These are phyloP conservation scores for Globisporangium cylindrosporum DNA, from an alignment of 352 stramenopile species.

Conservation along the genomic window DNA sequence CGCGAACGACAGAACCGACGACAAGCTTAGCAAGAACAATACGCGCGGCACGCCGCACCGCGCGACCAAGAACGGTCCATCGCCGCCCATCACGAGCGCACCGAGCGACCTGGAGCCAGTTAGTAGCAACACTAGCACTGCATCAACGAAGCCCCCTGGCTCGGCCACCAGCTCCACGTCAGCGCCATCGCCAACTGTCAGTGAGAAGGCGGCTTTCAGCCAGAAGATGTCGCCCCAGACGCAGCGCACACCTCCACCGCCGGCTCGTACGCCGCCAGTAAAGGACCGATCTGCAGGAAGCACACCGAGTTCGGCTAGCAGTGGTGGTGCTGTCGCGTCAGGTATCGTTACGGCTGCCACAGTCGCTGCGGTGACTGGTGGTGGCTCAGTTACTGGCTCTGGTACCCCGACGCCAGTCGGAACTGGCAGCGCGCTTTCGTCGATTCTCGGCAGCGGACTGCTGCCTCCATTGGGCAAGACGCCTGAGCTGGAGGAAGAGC, in stretches of 20 bases:
- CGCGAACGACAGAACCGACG: conserved; percentile 35
- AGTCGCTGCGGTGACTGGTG: background rate
- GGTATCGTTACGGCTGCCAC: conserved; percentile 17
- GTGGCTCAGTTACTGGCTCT: background rate
- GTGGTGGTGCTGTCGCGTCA: background rate
- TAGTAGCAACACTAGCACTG: background rate
- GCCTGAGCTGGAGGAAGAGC: conserved; percentile 34
- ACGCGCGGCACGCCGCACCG: conserved; percentile 51
- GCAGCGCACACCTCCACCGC: conserved; percentile 16
- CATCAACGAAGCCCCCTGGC: conserved; percentile 7
- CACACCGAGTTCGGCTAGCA: conserved; percentile 16
- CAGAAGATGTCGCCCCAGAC: conserved; percentile 19
- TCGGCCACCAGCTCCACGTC: conserved; percentile 23
- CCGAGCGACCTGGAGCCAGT: conserved; percentile 10
- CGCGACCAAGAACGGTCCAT: conserved; percentile 32
- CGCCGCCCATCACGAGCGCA: conserved; percentile 21
- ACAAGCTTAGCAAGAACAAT: conserved; percentile 39
- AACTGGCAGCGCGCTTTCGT: conserved; percentile 8
- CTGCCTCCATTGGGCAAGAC: conserved; percentile 12
- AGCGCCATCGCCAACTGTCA: conserved; percentile 32
- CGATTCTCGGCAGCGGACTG: conserved; percentile 8
- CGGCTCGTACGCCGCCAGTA: conserved; percentile 16
- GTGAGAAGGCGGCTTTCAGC: conserved; percentile 17
- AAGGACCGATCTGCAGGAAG: conserved; percentile 20
- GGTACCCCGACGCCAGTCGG: background rate